These are phyloP conservation scores for Fraxinus sp. DNA, from an alignment of 305 asterid species.

Conservation along the genomic window DNA sequence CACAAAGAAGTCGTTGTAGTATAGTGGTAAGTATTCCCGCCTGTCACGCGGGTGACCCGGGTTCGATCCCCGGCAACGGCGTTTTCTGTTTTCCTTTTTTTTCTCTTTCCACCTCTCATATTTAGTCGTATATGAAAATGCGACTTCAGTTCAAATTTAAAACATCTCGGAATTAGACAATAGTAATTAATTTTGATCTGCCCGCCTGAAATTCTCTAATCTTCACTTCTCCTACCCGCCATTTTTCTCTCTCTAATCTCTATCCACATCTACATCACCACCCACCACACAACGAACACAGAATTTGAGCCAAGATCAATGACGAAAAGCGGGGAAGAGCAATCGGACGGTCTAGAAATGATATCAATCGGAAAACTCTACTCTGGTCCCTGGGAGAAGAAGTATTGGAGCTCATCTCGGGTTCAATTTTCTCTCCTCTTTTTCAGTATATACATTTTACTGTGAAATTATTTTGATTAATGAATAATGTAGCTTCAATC, in stretches of 20 bases:
- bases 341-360: slow-evolving; percentile 68
- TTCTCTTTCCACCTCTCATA: not conserved
- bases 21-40: slow-evolving; percentile 53
- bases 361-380: slow-evolving; percentile 72
- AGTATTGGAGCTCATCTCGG: slow-evolving; percentile 99
- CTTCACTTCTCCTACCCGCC: slow-evolving; percentile 33
- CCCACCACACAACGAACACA: not conserved
- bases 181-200: not conserved
- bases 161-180: not conserved
- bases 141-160: not conserved
- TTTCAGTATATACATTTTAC: not conserved
- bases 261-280: not conserved
- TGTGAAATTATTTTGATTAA: not conserved
- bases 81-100: not conserved
- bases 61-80: slow-evolving; percentile 69
- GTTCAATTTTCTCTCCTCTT: slow-evolving; percentile 38
- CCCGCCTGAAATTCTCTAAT: not conserved
- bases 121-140: not conserved
- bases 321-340: slow-evolving; percentile 47
- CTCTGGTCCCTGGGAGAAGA: slow-evolving; percentile 83
- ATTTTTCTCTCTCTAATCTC: slow-evolving; percentile 7
- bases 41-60: slow-evolving; percentile 55
- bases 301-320: slow-evolving; percentile 32
- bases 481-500: no score
- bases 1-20: slow-evolving; percentile 42